These are phyloP conservation scores for Adansonia madagascariensis DNA, from an alignment of 441 rosid genomes.

Conservation along the genomic window DNA sequence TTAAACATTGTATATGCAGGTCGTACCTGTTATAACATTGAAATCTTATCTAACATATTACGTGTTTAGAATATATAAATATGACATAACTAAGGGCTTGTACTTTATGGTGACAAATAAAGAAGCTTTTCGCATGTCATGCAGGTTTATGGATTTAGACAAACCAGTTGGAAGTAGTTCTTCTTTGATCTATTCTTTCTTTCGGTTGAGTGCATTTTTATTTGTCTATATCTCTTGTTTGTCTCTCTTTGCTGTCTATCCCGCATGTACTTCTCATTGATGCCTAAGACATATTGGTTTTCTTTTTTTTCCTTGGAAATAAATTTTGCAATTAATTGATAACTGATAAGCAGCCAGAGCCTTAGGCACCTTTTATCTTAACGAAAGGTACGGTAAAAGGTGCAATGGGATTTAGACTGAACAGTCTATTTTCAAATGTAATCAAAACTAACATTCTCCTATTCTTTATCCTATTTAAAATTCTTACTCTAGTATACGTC, in stretches of 20 bases:
- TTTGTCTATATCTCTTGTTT: neutral
- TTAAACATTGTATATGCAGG: neutral
- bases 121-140: neutral
- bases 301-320: neutral
- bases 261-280: neutral
- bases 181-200: neutral
- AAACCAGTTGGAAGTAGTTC: neutral
- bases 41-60: neutral
- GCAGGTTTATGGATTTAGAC: neutral
- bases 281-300: neutral
- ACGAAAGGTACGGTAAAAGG: neutral
- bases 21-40: neutral
- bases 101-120: neutral
- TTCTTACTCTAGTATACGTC: neutral
- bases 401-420: neutral
- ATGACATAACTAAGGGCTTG: neutral
- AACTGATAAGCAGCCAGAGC: conserved; percentile 4
- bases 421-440: neutral
- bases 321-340: neutral
- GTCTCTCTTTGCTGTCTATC: neutral
- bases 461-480: neutral
- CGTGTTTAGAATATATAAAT: neutral
- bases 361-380: neutral
- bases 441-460: neutral
- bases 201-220: neutral